phyloP scores from a whole-genome alignment of 306 rosid genomes.

The Casuarina cunninghamiana region DNA sequence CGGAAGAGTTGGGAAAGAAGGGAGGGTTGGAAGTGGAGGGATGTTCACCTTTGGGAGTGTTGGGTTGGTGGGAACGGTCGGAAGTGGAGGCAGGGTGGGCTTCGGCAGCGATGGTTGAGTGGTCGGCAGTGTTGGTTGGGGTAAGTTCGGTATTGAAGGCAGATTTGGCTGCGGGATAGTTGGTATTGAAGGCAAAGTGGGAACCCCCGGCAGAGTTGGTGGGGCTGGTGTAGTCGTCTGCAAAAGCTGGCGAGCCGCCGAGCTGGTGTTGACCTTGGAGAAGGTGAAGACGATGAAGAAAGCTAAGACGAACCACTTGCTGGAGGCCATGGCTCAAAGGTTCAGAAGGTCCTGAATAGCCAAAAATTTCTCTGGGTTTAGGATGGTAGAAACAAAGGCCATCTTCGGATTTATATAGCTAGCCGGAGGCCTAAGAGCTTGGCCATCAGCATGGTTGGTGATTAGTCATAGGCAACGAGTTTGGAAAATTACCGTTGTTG shows the following conservation, averaged over 20 bases:
- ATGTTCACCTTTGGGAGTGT: constrained; percentile 6
- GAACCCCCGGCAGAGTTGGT: background rate
- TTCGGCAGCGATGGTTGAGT: constrained; percentile 29
- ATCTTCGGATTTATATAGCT: background rate
- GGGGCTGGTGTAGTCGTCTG: constrained; percentile 24
- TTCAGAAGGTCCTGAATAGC: background rate
- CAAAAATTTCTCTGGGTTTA: background rate
- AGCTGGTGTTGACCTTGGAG: constrained; percentile 15
- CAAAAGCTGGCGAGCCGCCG: constrained; percentile 37
- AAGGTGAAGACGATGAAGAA: constrained; percentile 25
- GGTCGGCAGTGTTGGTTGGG: constrained; percentile 23
- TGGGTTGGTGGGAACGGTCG: constrained; percentile 26
- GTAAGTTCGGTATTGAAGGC: too few relatives aligned
- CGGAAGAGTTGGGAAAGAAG: constrained; percentile 31
- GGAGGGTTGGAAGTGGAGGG: constrained; percentile 18
- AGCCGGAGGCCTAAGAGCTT: background rate
- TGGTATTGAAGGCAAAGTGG: constrained; percentile 23
- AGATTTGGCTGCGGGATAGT: constrained; percentile 23
- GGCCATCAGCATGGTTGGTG: background rate
- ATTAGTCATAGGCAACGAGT: background rate
- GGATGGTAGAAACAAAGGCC: background rate
- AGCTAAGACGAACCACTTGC: constrained; percentile 9
- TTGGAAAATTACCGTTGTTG: background rate
- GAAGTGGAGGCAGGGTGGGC: constrained; percentile 26
- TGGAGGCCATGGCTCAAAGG: constrained; percentile 15